Percentiles rank a stretch among this genome's conserved stretches.
These are phyloP conservation scores for Hypseocharis bilobata DNA, from an alignment of 441 rosid species.

Conservation along the genomic window DNA sequence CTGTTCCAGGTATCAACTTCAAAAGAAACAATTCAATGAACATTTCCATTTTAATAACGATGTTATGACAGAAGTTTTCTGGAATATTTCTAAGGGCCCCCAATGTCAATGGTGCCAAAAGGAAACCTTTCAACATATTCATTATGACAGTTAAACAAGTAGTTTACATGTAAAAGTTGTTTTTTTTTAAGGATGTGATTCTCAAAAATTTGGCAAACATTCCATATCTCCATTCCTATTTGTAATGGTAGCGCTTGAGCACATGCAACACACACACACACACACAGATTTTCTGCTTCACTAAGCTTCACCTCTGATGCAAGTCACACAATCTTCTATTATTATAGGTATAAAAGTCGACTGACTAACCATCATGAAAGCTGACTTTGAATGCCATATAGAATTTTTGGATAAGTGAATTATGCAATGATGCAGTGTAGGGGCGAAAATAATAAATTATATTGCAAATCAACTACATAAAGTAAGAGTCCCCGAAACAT, in stretches of 20 bases:
- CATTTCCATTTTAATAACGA: not conserved
- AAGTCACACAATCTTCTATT: not conserved
- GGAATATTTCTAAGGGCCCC: too few species aligned
- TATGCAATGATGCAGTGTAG: not conserved
- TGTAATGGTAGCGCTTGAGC: too few species aligned
- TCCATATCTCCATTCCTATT: not conserved
- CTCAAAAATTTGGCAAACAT: not conserved
- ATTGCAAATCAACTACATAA: not conserved
- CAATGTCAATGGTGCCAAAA: not conserved
- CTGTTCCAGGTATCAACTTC: not conserved
- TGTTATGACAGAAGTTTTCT: not conserved
- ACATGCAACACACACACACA: too few species aligned
- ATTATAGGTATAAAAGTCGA: not conserved
- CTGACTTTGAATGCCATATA: not conserved
- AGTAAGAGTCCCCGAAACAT: not conserved
- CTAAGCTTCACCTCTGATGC: not conserved
- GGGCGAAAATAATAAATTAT: not conserved
- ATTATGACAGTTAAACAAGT: not conserved
- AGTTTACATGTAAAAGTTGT: not conserved
- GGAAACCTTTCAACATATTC: too few species aligned
- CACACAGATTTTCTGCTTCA: not conserved
- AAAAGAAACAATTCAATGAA: not conserved
- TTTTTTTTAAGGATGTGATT: not conserved
- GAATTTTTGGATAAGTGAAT: not conserved
- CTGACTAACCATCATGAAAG: too few species aligned